Conservation (phyloP, 2,329 filamentous ascomycete species). For the Zymoseptoria crescenta region DNA sequence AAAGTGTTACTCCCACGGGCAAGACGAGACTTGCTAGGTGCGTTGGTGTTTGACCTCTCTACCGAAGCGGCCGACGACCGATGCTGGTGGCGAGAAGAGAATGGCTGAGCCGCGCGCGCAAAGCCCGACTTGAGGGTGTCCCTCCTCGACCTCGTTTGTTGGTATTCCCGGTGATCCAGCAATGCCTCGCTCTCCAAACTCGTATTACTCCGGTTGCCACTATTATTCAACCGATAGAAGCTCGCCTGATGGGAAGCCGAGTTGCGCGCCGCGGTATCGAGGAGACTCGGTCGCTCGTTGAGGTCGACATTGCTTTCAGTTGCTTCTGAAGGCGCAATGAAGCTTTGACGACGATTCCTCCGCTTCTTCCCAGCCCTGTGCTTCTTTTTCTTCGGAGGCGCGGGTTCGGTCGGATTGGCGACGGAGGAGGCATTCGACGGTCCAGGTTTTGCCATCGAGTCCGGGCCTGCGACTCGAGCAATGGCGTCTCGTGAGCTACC, state of each 20-base stretch:
- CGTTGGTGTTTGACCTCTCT: slow-evolving; percentile 1
- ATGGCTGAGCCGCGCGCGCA: slow-evolving; percentile 20
- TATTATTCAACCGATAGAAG: slow-evolving; percentile 49
- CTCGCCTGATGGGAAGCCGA: slow-evolving; percentile 34
- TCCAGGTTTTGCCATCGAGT: slow-evolving; percentile 8
- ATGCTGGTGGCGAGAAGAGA: slow-evolving; percentile 15
- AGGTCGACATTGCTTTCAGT: slow-evolving; percentile 39
- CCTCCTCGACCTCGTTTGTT: slow-evolving; percentile 34
- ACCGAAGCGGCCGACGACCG: slow-evolving; percentile 15
- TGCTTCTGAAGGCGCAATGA: slow-evolving; percentile 59
- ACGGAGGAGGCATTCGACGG: slow-evolving; percentile 3
- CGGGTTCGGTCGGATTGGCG: slow-evolving; percentile 1
- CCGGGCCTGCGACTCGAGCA: slow-evolving; percentile 6
- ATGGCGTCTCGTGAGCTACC: slow-evolving; percentile 2
- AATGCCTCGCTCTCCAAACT: slow-evolving; percentile 79
- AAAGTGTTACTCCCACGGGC: slow-evolving; percentile 24
- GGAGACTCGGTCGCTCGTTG: slow-evolving; percentile 31
- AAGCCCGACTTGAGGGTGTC: slow-evolving; percentile 35
- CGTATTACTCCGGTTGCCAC: slow-evolving; percentile 55
- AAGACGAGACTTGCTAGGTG: slow-evolving; percentile 4
- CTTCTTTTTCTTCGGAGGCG: slow-evolving; percentile 15
- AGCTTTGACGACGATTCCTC: slow-evolving; percentile 67
- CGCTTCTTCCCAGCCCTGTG: slow-evolving; percentile 52
- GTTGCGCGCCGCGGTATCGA: slow-evolving; percentile 29
- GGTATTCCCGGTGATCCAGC: slow-evolving; percentile 66